Conservation (phyloP, 257 asterid genomes). For the Anisodus acutangulus region DNA sequence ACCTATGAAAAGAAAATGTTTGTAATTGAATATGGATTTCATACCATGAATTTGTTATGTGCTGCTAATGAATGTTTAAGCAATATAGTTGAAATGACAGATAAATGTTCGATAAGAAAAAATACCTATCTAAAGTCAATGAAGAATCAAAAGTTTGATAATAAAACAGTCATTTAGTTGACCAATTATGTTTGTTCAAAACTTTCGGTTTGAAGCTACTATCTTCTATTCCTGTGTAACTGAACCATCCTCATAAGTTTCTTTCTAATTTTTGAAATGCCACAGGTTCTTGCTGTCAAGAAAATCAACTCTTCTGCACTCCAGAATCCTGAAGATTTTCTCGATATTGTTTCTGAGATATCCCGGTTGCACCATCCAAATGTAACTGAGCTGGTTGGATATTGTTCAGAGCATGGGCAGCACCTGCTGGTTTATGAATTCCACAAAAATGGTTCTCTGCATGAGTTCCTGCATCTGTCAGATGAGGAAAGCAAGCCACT, state of each 20-base stretch:
- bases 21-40: neutral
- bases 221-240: neutral
- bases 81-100: conserved; percentile 6
- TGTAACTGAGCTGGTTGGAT: conserved; percentile 83
- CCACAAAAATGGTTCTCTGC: conserved; percentile 76
- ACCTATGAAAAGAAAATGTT: neutral
- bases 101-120: neutral
- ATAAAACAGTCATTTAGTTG: neutral
- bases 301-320: conserved; percentile 74
- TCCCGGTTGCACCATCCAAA: conserved; percentile 80
- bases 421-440: conserved; percentile 81
- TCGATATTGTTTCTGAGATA: conserved; percentile 72
- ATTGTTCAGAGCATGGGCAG: conserved; percentile 92
- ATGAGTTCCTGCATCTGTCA: conserved; percentile 74
- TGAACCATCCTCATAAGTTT: neutral
- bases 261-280: conserved; percentile 5
- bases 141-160: neutral
- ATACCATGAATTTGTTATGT: neutral
- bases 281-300: conserved; percentile 93
- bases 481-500: conserved; percentile 81
- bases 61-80: conserved; percentile 19
- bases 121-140: neutral
- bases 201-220: conserved; percentile 14
- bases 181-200: neutral
- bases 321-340: conserved; percentile 66